Evolutionary conservation across 768 basidiomycete species (phyloP), one percentile per base, ranked within the genome.

Genomic region (Termitomyces sp.): DNA sequence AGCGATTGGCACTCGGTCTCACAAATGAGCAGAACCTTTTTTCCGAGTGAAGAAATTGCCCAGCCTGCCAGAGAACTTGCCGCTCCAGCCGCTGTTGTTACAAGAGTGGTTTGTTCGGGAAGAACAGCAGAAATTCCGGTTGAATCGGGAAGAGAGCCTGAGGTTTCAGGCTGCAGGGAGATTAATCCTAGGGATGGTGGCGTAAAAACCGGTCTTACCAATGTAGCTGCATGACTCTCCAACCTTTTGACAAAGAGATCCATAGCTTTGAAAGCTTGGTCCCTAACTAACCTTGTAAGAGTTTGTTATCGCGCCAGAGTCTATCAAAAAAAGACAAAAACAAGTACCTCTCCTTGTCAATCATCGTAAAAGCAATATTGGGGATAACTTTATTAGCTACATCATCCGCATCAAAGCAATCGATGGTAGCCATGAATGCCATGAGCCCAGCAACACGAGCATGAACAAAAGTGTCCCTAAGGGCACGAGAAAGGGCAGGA

Each of bases 211-310:
- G 4, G n/a, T 24, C 57, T 50, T 53, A 94, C 95, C 94, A 99
- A 90, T 3, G 82, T 79, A 0, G 80, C 79, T 2, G 88, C 91
- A 63, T 97, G 81, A 8, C 75, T 80, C 66, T 97, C 93, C 29
- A 98, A 72, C 61, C 81, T 85, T 69, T 90, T 91, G 60, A 96
- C 76, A 65, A 97, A 94, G 48, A 96, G 74, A 43, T 92, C 91
- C 55, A 96, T 78, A 6, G 94, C 89, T 71, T 91, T 96, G 79
- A 96, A 98, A 2, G 92, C 96, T 65, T 98, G 96, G 71, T 98
- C 95, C 20, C 97, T 84, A 0, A 98, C 96, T 7, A 92, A 70
- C 64, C 96, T 98, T 63, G 1, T 42, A 5, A 44, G 20, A 47
- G n/a, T 1, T 43, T 22, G 41, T 36, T 34, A 24, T 37, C 36